Evolutionary conservation across 441 rosid genomes (phyloP).

Genomic region (Melastoma candidum): DNA sequence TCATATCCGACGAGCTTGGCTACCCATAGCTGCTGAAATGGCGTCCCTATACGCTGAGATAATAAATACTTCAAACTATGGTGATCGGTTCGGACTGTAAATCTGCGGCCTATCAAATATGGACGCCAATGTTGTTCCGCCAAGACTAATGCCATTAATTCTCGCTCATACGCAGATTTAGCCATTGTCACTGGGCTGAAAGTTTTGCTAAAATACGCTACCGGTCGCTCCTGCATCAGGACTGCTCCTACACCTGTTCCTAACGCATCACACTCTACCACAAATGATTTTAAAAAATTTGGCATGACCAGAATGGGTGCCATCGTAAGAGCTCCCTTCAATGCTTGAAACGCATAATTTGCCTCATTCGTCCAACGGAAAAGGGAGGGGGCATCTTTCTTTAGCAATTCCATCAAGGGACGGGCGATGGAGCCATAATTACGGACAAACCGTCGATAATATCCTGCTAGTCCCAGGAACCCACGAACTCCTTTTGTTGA

Average conservation of each 20-base stretch:
- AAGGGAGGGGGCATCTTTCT: conserved; percentile 1
- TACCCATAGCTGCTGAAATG: neutral
- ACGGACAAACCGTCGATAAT: neutral
- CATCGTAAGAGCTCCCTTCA: neutral
- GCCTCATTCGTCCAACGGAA: neutral
- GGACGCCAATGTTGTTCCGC: neutral
- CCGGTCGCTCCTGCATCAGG: neutral
- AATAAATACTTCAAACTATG: too few species aligned
- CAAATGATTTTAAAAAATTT: neutral
- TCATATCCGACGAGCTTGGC: neutral
- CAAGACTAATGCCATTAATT: neutral
- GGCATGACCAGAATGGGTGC: conserved; percentile 3
- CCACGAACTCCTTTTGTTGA: neutral
- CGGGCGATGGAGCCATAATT: neutral
- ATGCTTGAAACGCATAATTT: neutral
- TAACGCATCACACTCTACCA: neutral
- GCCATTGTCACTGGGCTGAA: neutral
- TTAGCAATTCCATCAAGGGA: neutral
- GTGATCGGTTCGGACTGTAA: too few species aligned
- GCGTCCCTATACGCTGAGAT: too few species aligned
- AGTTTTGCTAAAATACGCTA: conserved; percentile 1
- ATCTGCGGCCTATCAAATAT: neutral
- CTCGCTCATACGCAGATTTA: neutral
- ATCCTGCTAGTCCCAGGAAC: conserved; percentile 1
- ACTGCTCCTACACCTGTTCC: neutral